These are phyloP conservation scores for Decorospora gaudefroyi DNA, from an alignment of 2,329 filamentous ascomycete genomes.

Conservation along the genomic window DNA sequence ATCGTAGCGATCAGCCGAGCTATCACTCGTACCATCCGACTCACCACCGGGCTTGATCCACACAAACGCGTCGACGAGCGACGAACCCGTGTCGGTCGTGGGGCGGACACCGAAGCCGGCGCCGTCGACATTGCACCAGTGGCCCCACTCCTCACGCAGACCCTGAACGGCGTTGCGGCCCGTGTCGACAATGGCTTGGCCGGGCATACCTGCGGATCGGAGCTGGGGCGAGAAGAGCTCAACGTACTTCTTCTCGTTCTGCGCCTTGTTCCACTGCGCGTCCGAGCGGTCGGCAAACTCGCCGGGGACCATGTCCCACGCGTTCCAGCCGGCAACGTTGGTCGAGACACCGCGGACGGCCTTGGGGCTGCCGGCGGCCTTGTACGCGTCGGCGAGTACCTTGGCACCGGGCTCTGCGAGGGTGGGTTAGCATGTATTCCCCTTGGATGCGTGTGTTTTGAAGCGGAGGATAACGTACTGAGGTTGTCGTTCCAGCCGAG, in stretches of 20 bases:
- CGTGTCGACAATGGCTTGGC: conserved; percentile 61
- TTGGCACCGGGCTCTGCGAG: conserved; percentile 53
- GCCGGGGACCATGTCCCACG: conserved; percentile 52
- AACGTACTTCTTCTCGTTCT: conserved; percentile 60
- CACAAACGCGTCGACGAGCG: conserved; percentile 66
- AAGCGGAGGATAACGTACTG: conserved; percentile 24
- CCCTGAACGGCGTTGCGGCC: conserved; percentile 60
- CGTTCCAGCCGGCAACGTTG: conserved; percentile 65
- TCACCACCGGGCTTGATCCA: conserved; percentile 72
- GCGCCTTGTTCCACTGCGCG: conserved; percentile 50
- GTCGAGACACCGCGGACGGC: conserved; percentile 59
- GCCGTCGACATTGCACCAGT: conserved; percentile 71
- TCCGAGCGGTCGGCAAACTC: conserved; percentile 45
- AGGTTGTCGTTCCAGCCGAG: conserved; percentile 68
- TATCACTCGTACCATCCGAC: conserved; percentile 54
- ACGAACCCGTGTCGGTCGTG: conserved; percentile 62
- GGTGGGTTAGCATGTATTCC: background rate
- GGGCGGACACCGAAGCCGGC: conserved; percentile 67
- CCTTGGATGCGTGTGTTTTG: background rate
- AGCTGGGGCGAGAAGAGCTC: conserved; percentile 58
- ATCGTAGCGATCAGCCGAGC: conserved; percentile 58
- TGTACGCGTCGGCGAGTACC: conserved; percentile 57
- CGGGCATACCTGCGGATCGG: conserved; percentile 54
- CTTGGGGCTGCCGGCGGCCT: conserved; percentile 54
- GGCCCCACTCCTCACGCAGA: conserved; percentile 61